Evolutionary conservation across 139 green algal genomes (phyloP).

Genomic region (Auxenochlorella protothecoides): DNA sequence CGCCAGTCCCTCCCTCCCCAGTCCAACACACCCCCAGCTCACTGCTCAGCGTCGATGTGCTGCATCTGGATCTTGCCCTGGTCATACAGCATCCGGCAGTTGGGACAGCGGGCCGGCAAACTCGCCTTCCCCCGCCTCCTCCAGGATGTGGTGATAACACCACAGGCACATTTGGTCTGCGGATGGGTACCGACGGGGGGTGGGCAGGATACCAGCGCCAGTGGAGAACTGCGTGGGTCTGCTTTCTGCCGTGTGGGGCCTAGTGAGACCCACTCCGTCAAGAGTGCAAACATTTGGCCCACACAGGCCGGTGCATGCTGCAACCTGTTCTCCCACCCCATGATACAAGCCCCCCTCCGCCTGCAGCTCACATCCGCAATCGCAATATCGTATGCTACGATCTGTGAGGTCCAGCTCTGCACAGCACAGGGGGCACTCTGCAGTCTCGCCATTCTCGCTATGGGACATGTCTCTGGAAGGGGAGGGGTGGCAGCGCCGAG

Average conservation of each 20-base stretch:
- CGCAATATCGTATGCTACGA: slow-evolving; percentile 55
- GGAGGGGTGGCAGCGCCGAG: no score
- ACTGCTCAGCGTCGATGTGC: slow-evolving; percentile 26
- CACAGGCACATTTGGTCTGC: slow-evolving; percentile 56
- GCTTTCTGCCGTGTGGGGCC: no score
- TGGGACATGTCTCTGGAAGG: no score
- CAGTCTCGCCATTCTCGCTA: slow-evolving; percentile 11
- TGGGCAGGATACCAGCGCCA: no score
- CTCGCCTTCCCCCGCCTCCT: slow-evolving; percentile 63
- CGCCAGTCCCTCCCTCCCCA: background rate
- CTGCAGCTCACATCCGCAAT: slow-evolving; percentile 57
- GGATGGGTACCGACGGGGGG: background rate
- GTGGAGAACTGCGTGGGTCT: no score
- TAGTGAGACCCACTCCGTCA: no score
- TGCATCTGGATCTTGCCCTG: slow-evolving; percentile 61
- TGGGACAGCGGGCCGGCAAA: slow-evolving; percentile 58
- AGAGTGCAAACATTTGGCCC: no score
- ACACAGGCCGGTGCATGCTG: no score
- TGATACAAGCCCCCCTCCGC: background rate
- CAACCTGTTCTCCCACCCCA: no score
- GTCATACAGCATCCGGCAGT: slow-evolving; percentile 70
- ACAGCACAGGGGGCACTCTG: slow-evolving; percentile 62
- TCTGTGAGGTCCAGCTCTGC: slow-evolving; percentile 77
- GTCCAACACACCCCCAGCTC: slow-evolving; percentile 3
- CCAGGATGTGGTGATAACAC: slow-evolving; percentile 77